These are phyloP conservation scores for Platismatia glauca DNA, from an alignment of 495 filamentous ascomycete species.

Conservation along the genomic window DNA sequence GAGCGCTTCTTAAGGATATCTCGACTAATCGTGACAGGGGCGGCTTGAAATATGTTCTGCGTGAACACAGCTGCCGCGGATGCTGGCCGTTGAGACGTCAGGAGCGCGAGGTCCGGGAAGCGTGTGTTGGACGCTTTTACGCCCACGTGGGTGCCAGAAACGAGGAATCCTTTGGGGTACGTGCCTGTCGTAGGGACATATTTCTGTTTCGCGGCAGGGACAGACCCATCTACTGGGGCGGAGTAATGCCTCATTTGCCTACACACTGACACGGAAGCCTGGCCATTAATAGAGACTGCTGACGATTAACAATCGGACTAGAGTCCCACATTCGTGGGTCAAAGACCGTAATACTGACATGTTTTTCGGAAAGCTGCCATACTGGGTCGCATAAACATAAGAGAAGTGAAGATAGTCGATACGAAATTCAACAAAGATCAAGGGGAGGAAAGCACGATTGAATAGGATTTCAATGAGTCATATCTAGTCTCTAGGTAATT, in stretches of 20 bases:
- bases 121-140: conserved; percentile 87
- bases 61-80: conserved; percentile 94
- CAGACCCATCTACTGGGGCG: conserved; percentile 39
- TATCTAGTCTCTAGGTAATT: too few relatives aligned
- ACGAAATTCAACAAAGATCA: background rate
- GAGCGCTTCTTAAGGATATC: conserved; percentile 55
- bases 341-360: background rate
- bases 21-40: conserved; percentile 78
- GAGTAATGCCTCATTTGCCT: conserved; percentile 10
- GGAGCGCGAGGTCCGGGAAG: conserved; percentile 80
- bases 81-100: conserved; percentile 80
- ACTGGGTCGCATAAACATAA: background rate
- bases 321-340: background rate
- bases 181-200: conserved; percentile 79
- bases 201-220: conserved; percentile 69
- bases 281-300: background rate
- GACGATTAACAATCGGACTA: background rate
- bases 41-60: conserved; percentile 96
- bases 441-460: background rate
- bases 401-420: background rate
- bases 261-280: background rate
- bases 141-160: conserved; percentile 81
- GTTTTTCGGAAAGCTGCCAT: conserved; percentile 7
- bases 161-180: conserved; percentile 84
- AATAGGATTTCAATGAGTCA: background rate